Evolutionary conservation across 129 eudicot genomes (phyloP).

Genomic region (Erigeron canadensis): DNA sequence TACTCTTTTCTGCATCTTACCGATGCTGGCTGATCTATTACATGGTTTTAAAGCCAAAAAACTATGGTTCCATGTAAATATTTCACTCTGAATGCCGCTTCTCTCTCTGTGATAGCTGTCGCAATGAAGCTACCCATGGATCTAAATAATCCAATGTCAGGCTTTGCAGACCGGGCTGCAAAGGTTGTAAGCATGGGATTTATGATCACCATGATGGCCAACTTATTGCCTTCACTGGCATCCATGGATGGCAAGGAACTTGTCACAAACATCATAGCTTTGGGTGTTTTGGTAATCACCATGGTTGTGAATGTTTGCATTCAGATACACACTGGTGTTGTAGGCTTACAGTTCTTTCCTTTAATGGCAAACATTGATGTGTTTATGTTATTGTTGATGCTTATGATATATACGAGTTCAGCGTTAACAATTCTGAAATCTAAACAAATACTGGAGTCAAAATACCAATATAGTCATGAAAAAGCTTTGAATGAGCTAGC

Average conservation of each 20-base stretch:
- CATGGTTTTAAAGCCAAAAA: no score
- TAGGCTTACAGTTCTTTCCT: no score
- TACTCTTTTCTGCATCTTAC: no score
- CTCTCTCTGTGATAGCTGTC: background rate
- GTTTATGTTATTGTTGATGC: background rate
- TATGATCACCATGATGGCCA: background rate
- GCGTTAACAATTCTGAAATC: background rate
- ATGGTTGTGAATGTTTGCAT: background rate
- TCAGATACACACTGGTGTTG: background rate
- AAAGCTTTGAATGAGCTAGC: no score
- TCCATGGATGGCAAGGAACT: background rate
- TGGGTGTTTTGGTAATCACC: background rate
- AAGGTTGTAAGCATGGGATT: background rate
- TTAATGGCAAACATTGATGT: background rate
- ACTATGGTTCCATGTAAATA: background rate
- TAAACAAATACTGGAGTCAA: no score
- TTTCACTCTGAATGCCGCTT: background rate
- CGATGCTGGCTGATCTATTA: no score
- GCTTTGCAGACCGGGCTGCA: background rate
- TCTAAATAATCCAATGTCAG: background rate
- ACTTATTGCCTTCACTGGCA: background rate
- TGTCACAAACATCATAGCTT: background rate
- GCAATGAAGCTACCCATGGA: background rate
- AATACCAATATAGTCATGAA: no score
- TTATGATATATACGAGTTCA: background rate